Base-by-base conservation (phyloP, 176 grass and related monocot genomes). In the Zea luxurians region DNA sequence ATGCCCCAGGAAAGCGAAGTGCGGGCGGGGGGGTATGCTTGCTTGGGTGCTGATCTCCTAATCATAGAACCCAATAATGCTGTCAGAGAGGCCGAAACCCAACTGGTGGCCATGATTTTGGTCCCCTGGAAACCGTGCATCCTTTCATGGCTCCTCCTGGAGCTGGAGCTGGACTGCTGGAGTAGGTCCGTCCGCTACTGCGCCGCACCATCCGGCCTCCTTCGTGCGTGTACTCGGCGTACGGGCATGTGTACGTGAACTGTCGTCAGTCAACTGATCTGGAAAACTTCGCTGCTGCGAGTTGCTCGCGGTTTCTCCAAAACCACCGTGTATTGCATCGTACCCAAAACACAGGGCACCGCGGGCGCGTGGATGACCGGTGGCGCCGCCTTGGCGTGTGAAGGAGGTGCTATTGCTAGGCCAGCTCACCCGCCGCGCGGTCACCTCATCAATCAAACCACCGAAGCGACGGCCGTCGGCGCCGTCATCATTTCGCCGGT, bases 81-180 rank as follows among this genome's bases (percentile, higher is more conserved):
- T 11, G 20, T 58, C 15, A 9, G 13, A 53, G 47, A 71, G 77
- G 55, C 44, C 12, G 69, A 68, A 34, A 49, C 36, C 70, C 70
- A 69, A 65, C 57, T 46, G 55, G 18, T n/a, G 4, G 54, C 81
- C 81, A 84, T 88, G 70, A 83, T 80, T 80, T 48, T 55, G 37
- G 81, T 80, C 45, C 68, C 76, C 76, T 2, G 9, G 46, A 48
- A 52, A 47, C 37, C 15, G 36, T 42, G 38, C 81, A 84, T 37
- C 54, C 8, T 7, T 46, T 37, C 48, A 74, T 83, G 74, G 79
- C 74, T 70, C 37, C 18, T 16, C 44, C 13, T 7, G 76, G 63
- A 6, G 61, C 53, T 52, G 75, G 75, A 4, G 27, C 27, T 27
- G 27, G 27, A 27, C n/a, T n/a, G 27, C 27, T 27, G 27, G 27